phyloP scores from a whole-genome alignment of 2,329 filamentous ascomycete species.

The Ophiocordyceps robertsii region DNA sequence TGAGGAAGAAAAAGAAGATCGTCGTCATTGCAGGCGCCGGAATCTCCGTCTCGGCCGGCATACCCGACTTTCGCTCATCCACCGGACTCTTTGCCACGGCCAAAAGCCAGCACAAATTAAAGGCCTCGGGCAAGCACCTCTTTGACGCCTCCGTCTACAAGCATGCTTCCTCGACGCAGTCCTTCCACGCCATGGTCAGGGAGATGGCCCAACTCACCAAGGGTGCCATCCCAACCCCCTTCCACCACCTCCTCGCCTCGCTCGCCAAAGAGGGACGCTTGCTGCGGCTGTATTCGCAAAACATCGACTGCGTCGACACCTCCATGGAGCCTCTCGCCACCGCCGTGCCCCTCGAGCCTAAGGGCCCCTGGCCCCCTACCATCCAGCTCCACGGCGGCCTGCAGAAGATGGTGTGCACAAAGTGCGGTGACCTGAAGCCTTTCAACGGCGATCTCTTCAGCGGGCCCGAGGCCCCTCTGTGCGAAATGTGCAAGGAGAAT shows the following conservation, averaged over 20 bases:
- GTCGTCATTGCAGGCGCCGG: conserved; percentile 93
- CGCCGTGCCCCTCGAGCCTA: conserved; percentile 63
- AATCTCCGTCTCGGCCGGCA: conserved; percentile 92
- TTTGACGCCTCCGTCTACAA: conserved; percentile 98
- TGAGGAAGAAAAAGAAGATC: conserved; percentile 89
- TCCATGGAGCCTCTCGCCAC: conserved; percentile 68
- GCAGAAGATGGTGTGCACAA: conserved; percentile 93
- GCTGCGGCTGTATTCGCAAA: conserved; percentile 86
- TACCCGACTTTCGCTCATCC: conserved; percentile 91
- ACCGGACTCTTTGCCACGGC: conserved; percentile 79
- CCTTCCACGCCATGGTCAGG: conserved; percentile 94
- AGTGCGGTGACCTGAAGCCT: conserved; percentile 64
- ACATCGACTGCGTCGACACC: conserved; percentile 91
- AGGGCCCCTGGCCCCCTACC: conserved; percentile 85
- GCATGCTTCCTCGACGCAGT: conserved; percentile 74
- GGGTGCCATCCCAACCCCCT: conserved; percentile 67
- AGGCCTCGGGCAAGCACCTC: conserved; percentile 78
- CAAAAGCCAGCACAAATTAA: conserved; percentile 77
- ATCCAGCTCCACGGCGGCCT: conserved; percentile 90
- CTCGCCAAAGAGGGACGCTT: conserved; percentile 77
- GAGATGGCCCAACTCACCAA: conserved; percentile 69
- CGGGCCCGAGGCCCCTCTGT: conserved; percentile 72
- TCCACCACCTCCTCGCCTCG: conserved; percentile 87
- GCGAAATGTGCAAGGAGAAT: conserved; percentile 56
- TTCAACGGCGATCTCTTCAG: conserved; percentile 73